phyloP scores from a whole-genome alignment of 2,329 filamentous ascomycete genomes.

The Aureobasidium zeae region DNA sequence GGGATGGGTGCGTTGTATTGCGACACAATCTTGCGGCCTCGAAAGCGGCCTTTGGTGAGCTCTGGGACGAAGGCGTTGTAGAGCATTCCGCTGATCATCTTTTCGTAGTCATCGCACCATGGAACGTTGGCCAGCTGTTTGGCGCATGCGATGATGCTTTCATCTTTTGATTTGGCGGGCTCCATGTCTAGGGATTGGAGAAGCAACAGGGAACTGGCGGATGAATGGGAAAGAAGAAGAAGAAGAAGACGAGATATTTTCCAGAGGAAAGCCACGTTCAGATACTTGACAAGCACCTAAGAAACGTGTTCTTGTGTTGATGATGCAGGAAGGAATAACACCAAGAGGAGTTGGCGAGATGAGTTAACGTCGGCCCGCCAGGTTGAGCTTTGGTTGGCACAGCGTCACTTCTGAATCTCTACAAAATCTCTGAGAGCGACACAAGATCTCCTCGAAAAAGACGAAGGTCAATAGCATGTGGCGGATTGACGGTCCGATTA shows the following conservation, averaged over 20 bases:
- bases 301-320: slow-evolving; percentile 4
- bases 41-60: slow-evolving; percentile 43
- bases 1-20: slow-evolving; percentile 52
- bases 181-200: neutral
- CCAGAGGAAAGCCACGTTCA: neutral
- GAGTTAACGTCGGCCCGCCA: slow-evolving; percentile 7
- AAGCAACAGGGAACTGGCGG: no score
- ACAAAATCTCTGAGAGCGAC: neutral
- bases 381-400: neutral
- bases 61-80: slow-evolving; percentile 44
- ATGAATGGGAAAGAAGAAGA: neutral
- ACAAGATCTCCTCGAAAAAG: no score
- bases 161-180: slow-evolving; percentile 13
- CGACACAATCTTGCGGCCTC: slow-evolving; percentile 46
- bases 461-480: no score
- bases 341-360: neutral
- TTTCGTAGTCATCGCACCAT: slow-evolving; percentile 53
- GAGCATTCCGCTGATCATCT: slow-evolving; percentile 55
- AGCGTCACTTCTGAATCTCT: no score
- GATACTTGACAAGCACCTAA: neutral
- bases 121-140: slow-evolving; percentile 44
- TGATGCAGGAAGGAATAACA: slow-evolving; percentile 1
- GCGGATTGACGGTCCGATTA: no score
- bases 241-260: neutral
- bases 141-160: slow-evolving; percentile 25